phyloP scores from a whole-genome alignment of 345 rosid genomes.

The Boechera divaricarpa region DNA sequence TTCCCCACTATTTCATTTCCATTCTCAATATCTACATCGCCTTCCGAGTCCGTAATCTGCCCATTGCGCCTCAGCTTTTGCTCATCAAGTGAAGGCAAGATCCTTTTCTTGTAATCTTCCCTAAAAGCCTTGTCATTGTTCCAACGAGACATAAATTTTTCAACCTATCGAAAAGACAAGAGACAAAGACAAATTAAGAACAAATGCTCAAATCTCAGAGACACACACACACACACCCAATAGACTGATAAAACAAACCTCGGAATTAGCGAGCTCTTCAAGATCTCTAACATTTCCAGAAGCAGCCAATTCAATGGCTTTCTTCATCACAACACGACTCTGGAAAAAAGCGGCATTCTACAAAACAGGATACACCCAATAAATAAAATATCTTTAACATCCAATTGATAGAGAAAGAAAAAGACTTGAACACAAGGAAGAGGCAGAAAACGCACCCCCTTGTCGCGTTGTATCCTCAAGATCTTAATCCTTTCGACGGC shows the following conservation, averaged over 20 bases:
- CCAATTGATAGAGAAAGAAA: background rate
- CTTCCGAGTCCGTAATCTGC: constrained; percentile 63
- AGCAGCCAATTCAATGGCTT: constrained; percentile 61
- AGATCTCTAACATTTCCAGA: constrained; percentile 59
- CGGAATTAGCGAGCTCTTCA: constrained; percentile 51
- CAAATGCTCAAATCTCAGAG: constrained; percentile 7
- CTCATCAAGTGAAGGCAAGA: constrained; percentile 63
- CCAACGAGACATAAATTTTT: constrained; percentile 77
- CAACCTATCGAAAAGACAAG: constrained; percentile 54
- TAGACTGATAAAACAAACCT: constrained; percentile 53
- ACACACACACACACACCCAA: background rate
- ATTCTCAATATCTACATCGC: constrained; percentile 53
- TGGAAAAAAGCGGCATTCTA: constrained; percentile 65
- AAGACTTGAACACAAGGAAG: constrained; percentile 5
- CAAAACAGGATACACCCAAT: constrained; percentile 12
- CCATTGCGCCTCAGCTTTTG: constrained; percentile 70
- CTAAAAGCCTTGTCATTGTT: constrained; percentile 61
- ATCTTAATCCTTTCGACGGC: constrained; percentile 56
- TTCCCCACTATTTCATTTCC: constrained; percentile 48
- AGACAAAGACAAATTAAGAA: constrained; percentile 28
- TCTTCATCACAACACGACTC: constrained; percentile 51
- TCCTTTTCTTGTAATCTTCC: constrained; percentile 83
- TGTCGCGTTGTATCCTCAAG: constrained; percentile 67
- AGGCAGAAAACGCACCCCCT: constrained; percentile 53
- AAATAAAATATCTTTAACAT: background rate